A percentile compares a stretch with the other conserved stretches of the same genome.
phyloP scores from a whole-genome alignment of 2,329 filamentous ascomycete species.

The Penicillium thymicola region DNA sequence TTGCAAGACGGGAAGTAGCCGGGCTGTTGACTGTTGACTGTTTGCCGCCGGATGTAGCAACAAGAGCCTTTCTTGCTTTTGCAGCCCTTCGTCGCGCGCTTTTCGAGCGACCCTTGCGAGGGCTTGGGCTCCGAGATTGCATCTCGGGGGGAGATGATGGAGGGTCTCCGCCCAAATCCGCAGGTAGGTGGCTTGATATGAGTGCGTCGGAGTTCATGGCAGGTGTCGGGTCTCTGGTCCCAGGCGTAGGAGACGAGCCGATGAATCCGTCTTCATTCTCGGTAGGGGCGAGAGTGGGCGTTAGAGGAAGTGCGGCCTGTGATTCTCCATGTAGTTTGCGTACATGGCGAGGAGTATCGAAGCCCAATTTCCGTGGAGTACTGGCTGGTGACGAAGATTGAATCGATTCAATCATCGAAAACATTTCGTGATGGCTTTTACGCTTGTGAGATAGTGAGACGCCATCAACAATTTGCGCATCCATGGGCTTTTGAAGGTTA shows the following conservation, averaged over 20 bases:
- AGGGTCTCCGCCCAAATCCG: constrained; percentile 20
- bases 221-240: constrained; percentile 34
- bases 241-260: constrained; percentile 53
- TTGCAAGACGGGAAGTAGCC: background rate
- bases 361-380: constrained; percentile 27
- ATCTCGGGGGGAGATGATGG: constrained; percentile 39
- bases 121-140: constrained; percentile 22
- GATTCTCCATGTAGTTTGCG: constrained; percentile 25
- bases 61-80: constrained; percentile 16
- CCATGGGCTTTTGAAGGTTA: constrained; percentile 45
- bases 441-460: constrained; percentile 66
- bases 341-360: constrained; percentile 30
- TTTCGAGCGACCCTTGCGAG: constrained; percentile 13
- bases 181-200: background rate
- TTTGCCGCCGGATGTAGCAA: background rate
- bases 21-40: constrained; percentile 11
- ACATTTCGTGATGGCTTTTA: constrained; percentile 61
- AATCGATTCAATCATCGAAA: constrained; percentile 66
- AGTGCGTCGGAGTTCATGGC: constrained; percentile 26
- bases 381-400: constrained; percentile 46
- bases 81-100: constrained; percentile 10
- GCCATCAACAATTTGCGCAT: constrained; percentile 66
- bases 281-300: constrained; percentile 42
- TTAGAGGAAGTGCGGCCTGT: constrained; percentile 34
- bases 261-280: constrained; percentile 47